These are phyloP conservation scores for Naganishia onofrii DNA, from an alignment of 768 basidiomycete species.

Conservation along the genomic window DNA sequence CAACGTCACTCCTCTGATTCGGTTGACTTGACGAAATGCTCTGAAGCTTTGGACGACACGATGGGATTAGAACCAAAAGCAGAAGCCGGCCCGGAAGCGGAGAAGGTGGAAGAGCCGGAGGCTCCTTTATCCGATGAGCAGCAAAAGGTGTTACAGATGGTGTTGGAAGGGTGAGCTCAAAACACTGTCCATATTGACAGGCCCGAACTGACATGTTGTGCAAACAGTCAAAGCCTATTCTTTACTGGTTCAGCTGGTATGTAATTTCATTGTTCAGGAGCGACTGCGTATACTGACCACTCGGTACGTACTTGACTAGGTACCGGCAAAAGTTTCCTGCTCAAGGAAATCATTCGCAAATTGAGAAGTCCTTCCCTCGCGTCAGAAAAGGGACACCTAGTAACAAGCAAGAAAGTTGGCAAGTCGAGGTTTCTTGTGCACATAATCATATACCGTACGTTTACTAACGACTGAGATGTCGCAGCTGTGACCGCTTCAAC, in stretches of 20 bases:
- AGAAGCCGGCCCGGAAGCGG: not conserved
- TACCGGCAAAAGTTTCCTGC: conserved; percentile 49
- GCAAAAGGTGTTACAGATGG: conserved; percentile 33
- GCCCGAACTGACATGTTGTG: not conserved
- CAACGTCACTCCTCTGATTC: not conserved
- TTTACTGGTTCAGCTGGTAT: conserved; percentile 48
- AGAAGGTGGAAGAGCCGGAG: conserved; percentile 6
- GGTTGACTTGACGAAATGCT: not conserved
- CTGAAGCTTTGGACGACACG: not conserved
- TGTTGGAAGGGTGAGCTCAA: conserved; percentile 29
- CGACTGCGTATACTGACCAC: not conserved
- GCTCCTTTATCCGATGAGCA: conserved; percentile 33
- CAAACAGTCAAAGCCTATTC: conserved; percentile 36
- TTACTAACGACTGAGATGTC: no score
- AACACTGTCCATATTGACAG: no score
- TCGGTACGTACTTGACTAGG: conserved; percentile 22
- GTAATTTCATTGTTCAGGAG: not conserved
- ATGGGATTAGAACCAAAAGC: not conserved
- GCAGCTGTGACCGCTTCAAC: conserved; percentile 29
- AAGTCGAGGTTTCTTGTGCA: not conserved
- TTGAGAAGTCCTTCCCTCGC: conserved; percentile 28
- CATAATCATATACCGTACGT: not conserved
- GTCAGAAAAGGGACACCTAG: conserved; percentile 2
- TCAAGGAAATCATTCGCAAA: conserved; percentile 41
- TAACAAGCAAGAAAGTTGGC: conserved; percentile 28